Evolutionary conservation across 2,329 filamentous ascomycete genomes (phyloP), one percentile per base, ranked within the genome.

Genomic region (Rhinocladiella similis): DNA sequence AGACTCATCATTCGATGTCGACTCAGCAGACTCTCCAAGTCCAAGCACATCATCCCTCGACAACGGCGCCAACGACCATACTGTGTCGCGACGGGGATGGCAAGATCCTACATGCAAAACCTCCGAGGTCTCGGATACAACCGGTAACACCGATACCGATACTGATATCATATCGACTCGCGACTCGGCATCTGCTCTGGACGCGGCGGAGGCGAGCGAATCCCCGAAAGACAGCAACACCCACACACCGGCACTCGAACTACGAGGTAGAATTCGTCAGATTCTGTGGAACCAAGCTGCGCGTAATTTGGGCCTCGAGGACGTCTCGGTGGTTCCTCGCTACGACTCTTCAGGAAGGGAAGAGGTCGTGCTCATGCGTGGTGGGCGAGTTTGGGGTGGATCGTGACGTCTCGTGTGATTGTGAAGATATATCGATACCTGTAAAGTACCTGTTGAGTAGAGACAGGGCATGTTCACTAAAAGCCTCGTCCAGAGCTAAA

Each of bases 221-320:
- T 33, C 29, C 10, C 6, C 25, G 7, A 33, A 12, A 7, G 29
- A 33, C 29, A 33, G 29, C 5, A 9, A 33, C 10, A 12, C 46
- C 10, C 19, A 45, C 5, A 7, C 46, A 18, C 29, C 33, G 3
- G 12, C 2, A 19, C 14, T 29, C n/a, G 12, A 22, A 6, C 43
- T 16, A 6, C 43, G 20, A 35, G 62, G 58, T 27, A 50, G 51
- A 10, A 49, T 78, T 46, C 69, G 67, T 50, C 76, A 79, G 65
- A 69, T 72, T 27, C 60, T 79, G 46, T 79, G 76, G 76, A 79
- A 79, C 66, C 65, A 66, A 29, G 68, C 63, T 36, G 73, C 71
- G 4, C 70, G 73, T 50, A 65, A 68, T 27, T 54, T 74, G 51
- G 75, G 74, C 9, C 58, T 77, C 41, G 70, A 66, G 47, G 67